These are phyloP conservation scores for Teunomyces tritomae DNA, from an alignment of 805 yeast genomes.

Conservation along the genomic window DNA sequence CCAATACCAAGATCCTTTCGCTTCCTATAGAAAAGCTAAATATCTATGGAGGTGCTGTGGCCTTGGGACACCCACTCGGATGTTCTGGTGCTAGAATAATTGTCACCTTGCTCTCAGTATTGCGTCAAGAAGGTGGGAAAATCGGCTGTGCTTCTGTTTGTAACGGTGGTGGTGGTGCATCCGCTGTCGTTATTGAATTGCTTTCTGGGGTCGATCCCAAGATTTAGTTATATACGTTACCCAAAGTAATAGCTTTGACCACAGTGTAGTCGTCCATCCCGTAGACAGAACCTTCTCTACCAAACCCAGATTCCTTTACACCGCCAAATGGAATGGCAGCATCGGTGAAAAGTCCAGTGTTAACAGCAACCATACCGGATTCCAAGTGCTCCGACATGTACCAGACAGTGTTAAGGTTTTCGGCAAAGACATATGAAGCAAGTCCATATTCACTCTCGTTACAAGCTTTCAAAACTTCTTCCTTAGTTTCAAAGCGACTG, in stretches of 20 bases:
- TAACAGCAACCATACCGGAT: constrained; percentile 64
- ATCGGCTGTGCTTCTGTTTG: constrained; percentile 95
- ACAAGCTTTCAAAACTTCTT: constrained; percentile 53
- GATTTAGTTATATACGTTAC: constrained; percentile 30
- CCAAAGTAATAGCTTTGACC: constrained; percentile 51
- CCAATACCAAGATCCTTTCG: constrained; percentile 70
- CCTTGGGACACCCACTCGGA: constrained; percentile 92
- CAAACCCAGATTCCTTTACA: constrained; percentile 64
- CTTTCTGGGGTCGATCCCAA: not conserved
- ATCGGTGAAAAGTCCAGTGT: constrained; percentile 57
- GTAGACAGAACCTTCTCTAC: constrained; percentile 63
- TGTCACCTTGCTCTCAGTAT: constrained; percentile 78
- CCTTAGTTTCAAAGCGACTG: constrained; percentile 49
- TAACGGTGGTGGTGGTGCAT: constrained; percentile 99
- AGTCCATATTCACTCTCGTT: constrained; percentile 57
- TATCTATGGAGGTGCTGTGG: constrained; percentile 95
- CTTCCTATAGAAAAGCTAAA: constrained; percentile 69
- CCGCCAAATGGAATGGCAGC: constrained; percentile 61
- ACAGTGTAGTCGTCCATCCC: constrained; percentile 63
- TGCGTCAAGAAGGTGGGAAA: constrained; percentile 75
- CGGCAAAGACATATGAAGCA: constrained; percentile 58
- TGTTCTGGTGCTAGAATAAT: constrained; percentile 95
- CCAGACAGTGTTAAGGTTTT: constrained; percentile 48
- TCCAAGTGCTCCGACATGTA: constrained; percentile 56
- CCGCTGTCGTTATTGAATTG: constrained; percentile 79